Evolutionary conservation across 495 filamentous ascomycete genomes (phyloP).

Genomic region (Mytilinidion resinicola): DNA sequence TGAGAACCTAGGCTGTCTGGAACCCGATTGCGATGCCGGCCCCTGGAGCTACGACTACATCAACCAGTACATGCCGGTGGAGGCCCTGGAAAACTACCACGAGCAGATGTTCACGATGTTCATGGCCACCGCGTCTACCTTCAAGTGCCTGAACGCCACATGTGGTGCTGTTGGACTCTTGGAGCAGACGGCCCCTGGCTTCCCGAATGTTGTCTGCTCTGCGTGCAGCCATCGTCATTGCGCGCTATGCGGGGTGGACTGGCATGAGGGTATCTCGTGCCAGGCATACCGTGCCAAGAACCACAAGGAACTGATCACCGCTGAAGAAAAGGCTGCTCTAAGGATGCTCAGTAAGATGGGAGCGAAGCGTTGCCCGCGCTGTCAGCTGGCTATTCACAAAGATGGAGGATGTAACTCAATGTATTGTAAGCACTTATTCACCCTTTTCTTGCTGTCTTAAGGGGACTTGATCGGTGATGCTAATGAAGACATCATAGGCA

Average conservation of each 20-base stretch:
- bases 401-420: conserved; percentile 5
- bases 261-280: conserved; percentile 4
- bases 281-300: neutral
- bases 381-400: conserved; percentile 7
- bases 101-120: conserved; percentile 1
- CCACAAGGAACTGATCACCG: neutral
- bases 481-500: neutral
- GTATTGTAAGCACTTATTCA: conserved; percentile 1
- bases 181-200: neutral
- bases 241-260: conserved; percentile 1
- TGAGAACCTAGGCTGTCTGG: neutral
- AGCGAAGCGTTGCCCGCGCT: conserved; percentile 4
- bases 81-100: neutral
- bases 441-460: neutral
- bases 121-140: neutral
- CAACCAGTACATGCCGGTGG: neutral
- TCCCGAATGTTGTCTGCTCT: conserved; percentile 3
- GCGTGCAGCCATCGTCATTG: conserved; percentile 1
- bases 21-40: neutral
- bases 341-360: neutral
- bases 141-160: neutral
- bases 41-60: neutral
- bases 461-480: too few relatives aligned
- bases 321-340: conserved; percentile 1
- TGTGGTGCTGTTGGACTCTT: neutral